Evolutionary conservation across 2,329 filamentous ascomycete species (phyloP), one percentile per base, ranked within the genome.

Genomic region (Sphaerulina populicola): DNA sequence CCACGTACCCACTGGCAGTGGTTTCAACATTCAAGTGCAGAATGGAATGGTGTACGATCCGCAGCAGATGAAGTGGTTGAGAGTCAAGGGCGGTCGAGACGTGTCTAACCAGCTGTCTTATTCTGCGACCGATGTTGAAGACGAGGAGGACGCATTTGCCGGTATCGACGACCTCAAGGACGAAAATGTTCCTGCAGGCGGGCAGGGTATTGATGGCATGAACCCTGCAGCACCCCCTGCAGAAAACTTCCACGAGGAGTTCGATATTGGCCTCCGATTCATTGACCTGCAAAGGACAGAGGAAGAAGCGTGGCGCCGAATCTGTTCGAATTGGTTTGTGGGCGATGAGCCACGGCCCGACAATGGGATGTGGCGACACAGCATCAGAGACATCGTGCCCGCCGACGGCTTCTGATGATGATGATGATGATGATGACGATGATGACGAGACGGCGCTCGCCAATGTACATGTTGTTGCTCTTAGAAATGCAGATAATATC

Each of bases 1-100:
- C 43, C 93, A 95, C 59, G 87, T 96, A 45, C 58, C 63, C 38
- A 60, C 60, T 58, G 86, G 85, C 49, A 78, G 83, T 4, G 66
- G 84, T 55, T 87, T 91, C 64, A 90, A 88, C 55, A 85, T 95
- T 11, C 90, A 96, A 69, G 86, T 96, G 33, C 89, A 96, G 52
- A 87, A 89, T n/a, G 88, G 89, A 60, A 98, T 98, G 93, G 86
- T 97, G 8, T 98, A 97, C 67, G 93, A 98, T 65, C 93, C 93
- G 3, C 84, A 88, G 56, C 88, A 88, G 61, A 97, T 98, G 91
- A 94, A 89, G 68, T 98, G 93, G 93, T 77, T 97, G 51, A 96
- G 95, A 69, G 58, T 64, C 27, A 66, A 66, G 51, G 60, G 60
- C 14, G 74, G 56, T 46, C 53, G 68, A 59, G 58, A 69, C 62